phyloP scores from a whole-genome alignment of 768 basidiomycete genomes.

The Rickenella mellea region DNA sequence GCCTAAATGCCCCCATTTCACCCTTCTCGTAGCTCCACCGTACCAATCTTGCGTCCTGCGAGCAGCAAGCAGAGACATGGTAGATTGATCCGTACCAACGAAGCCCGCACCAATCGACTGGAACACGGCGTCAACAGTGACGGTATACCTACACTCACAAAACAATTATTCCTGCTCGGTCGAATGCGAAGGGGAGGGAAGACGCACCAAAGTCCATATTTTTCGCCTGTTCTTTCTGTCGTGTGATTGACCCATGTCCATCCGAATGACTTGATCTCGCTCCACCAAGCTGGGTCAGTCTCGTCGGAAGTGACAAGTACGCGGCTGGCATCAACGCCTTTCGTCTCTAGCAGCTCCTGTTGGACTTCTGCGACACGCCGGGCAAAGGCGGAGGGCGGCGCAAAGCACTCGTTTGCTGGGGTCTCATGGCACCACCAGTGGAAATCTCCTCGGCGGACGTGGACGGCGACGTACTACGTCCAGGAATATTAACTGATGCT shows the following conservation, averaged over 20 bases:
- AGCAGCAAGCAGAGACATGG: conserved; percentile 58
- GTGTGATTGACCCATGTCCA: conserved; percentile 47
- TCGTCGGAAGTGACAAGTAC: conserved; percentile 64
- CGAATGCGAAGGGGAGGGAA: background rate
- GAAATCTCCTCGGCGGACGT: conserved; percentile 51
- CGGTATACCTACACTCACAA: conserved; percentile 44
- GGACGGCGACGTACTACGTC: conserved; percentile 45
- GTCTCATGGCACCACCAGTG: conserved; percentile 31
- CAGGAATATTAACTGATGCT: too few species aligned
- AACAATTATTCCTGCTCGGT: background rate
- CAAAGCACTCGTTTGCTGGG: conserved; percentile 37
- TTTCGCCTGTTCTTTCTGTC: conserved; percentile 27
- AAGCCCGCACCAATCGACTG: conserved; percentile 61
- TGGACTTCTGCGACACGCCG: conserved; percentile 47
- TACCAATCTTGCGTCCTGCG: conserved; percentile 64
- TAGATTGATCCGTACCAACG: conserved; percentile 63
- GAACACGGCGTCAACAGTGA: conserved; percentile 64
- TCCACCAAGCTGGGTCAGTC: conserved; percentile 46
- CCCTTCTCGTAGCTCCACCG: conserved; percentile 37
- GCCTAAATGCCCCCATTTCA: too few species aligned
- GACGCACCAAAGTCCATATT: conserved; percentile 40
- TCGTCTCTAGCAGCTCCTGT: conserved; percentile 33
- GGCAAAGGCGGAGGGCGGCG: conserved; percentile 43
- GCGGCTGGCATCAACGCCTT: conserved; percentile 36
- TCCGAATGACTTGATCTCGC: conserved; percentile 36